Evolutionary conservation across 345 rosid genomes (phyloP), one percentile per base, ranked within the genome.

Genomic region (Tarenaya hassleriana): DNA sequence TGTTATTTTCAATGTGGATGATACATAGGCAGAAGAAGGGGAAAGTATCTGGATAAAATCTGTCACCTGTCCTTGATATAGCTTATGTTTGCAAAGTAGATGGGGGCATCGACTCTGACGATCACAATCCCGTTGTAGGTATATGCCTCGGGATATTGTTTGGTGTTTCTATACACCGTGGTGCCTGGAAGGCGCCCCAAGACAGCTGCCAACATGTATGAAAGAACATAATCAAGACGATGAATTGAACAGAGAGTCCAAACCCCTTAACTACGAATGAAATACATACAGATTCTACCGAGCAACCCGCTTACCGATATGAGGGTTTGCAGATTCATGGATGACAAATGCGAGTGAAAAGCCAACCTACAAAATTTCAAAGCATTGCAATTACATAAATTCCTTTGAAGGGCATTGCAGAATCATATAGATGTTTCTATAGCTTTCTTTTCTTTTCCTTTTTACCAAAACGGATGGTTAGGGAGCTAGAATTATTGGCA

Each of bases 161-260:
- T 75, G 61, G 67, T 32, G 67, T 88, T 92, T 75, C 98, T 83
- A 68, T 92, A 92, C 48, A 92, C 78, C 32, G 98, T 92, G 64
- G 98, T 88, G 60, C 98, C 98, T 41, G 98, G 98, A 71, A 88
- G 97, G 37, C 97, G 90, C 9, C 98, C 98, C 87, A 88, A 72
- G 41, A 88, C 81, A 75, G 98, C 98, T 92, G 77, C 71, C 64
- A 53, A n/a, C 29, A 24, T 24, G 29, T 24, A 24, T 24, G 18
- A 40, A 40, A 60, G 45, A 52, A 29, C 53, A 64, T 17, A 50
- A 16, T 34, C 56, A 56, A 7, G 38, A 46, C 18, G 19, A 58
- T 1, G 43, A 32, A 39, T 32, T 48, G 38, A 20, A 44, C 16
- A 1, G 19, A 19, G 60, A 50, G 19, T 37, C 44, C 32, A 27